Percentiles rank a stretch among this genome's conserved stretches.
phyloP scores from a whole-genome alignment of 768 basidiomycete genomes.

The button mushroom (Agaricus bisporus) region DNA sequence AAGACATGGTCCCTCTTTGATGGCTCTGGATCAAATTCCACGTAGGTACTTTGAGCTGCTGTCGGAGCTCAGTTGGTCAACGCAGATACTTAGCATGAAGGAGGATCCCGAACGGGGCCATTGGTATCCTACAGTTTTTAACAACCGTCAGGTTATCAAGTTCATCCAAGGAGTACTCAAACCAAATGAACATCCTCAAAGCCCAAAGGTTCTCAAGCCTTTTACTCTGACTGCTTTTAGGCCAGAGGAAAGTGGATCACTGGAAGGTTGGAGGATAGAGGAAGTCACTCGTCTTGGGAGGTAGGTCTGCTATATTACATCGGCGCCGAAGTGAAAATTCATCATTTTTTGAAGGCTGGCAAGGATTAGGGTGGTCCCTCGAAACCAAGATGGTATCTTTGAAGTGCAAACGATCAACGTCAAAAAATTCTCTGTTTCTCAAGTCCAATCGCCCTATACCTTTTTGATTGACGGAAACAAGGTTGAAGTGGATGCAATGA shows the following conservation, averaged over 20 bases:
- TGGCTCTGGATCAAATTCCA: conserved; percentile 35
- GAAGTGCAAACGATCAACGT: conserved; percentile 11
- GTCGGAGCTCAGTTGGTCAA: not conserved
- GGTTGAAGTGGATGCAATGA: not conserved
- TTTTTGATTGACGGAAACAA: not conserved
- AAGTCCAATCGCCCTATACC: not conserved
- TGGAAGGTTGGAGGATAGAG: conserved; percentile 66
- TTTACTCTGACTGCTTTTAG: conserved; percentile 74
- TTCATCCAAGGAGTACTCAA: conserved; percentile 42
- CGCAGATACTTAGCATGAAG: conserved; percentile 33
- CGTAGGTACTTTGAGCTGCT: conserved; percentile 29
- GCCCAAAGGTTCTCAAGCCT: conserved; percentile 5
- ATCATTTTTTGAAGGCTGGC: conserved; percentile 25
- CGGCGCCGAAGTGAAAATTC: not conserved
- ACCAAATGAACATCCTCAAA: conserved; percentile 6
- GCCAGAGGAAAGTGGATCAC: conserved; percentile 62
- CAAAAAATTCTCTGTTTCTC: conserved; percentile 10
- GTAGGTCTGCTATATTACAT: conserved; percentile 27
- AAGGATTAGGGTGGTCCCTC: conserved; percentile 25
- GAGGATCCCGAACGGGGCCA: conserved; percentile 63
- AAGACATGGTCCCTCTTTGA: conserved; percentile 42
- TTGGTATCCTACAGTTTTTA: conserved; percentile 63
- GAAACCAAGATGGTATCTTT: not conserved
- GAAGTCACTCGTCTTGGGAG: conserved; percentile 59
- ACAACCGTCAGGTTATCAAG: conserved; percentile 42